phyloP scores from a whole-genome alignment of 78 protist species.

The Bigelowiella natans region DNA sequence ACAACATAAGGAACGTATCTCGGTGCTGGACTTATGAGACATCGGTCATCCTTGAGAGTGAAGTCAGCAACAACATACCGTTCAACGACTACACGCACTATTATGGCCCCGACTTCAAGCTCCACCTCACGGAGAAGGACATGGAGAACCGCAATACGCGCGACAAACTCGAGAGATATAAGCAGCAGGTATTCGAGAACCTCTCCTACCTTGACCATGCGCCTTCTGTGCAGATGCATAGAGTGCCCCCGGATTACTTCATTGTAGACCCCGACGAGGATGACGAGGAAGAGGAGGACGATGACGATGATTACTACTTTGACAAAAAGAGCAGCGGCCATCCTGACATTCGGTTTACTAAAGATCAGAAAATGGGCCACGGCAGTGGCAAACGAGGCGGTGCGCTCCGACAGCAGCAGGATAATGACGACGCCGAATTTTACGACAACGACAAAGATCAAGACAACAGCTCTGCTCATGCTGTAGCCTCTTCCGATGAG shows the following conservation, averaged over 20 bases:
- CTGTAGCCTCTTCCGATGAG: neutral
- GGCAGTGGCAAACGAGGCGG: too few species aligned
- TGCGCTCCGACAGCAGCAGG: too few species aligned
- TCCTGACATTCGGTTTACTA: neutral
- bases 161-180: constrained; percentile 46
- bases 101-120: constrained; percentile 72
- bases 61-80: constrained; percentile 59
- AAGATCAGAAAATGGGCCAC: too few species aligned
- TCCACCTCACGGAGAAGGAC: constrained; percentile 41
- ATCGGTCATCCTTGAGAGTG: constrained; percentile 5
- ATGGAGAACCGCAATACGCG: constrained; percentile 68
- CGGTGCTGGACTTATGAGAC: constrained; percentile 96
- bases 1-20: constrained; percentile 92
- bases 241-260: neutral
- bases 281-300: neutral
- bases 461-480: neutral
- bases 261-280: neutral
- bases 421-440: neutral
- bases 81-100: constrained; percentile 82
- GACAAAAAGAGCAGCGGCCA: too few species aligned
- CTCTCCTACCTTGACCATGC: constrained; percentile 6
- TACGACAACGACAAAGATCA: neutral
- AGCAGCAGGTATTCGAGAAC: neutral
- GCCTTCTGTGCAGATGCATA: constrained; percentile 12
- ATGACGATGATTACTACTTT: too few species aligned